phyloP scores from a whole-genome alignment of 306 rosid species.

The Medicago ruthenica region DNA sequence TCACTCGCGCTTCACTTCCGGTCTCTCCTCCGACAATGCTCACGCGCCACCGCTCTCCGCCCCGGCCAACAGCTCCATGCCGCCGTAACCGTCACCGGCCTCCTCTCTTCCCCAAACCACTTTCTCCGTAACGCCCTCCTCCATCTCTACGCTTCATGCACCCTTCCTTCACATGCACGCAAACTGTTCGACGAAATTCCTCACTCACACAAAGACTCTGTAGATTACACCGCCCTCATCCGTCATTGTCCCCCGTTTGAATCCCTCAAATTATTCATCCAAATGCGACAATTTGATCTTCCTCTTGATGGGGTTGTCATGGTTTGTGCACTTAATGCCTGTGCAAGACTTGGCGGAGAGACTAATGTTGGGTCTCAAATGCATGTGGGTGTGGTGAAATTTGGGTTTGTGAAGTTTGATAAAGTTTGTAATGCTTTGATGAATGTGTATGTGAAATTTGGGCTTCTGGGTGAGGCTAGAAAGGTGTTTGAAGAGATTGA shows the following conservation, averaged over 20 bases:
- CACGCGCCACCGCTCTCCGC: constrained; percentile 57
- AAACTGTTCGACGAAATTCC: constrained; percentile 70
- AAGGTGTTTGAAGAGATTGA: constrained; percentile 62
- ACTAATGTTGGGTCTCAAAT: constrained; percentile 49
- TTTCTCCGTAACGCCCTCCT: constrained; percentile 71
- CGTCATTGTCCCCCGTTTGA: constrained; percentile 50
- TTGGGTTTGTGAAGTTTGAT: constrained; percentile 50
- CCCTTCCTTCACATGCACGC: constrained; percentile 45
- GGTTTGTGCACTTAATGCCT: constrained; percentile 53
- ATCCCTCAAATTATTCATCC: constrained; percentile 53
- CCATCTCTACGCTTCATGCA: constrained; percentile 49
- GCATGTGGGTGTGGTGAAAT: constrained; percentile 55
- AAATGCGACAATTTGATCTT: constrained; percentile 53
- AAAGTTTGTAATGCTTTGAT: constrained; percentile 65
- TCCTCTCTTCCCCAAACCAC: constrained; percentile 49
- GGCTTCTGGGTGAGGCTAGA: constrained; percentile 55
- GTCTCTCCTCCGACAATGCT: constrained; percentile 59
- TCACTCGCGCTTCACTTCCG: constrained; percentile 52
- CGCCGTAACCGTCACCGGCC: constrained; percentile 52
- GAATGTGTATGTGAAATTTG: constrained; percentile 77
- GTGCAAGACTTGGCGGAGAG: constrained; percentile 54
- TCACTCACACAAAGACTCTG: constrained; percentile 61
- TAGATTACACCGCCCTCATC: constrained; percentile 73
- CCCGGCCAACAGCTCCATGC: constrained; percentile 75
- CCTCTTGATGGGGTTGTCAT: constrained; percentile 58